These are phyloP conservation scores for Sarocladium oryzae DNA, from an alignment of 2,329 filamentous ascomycete genomes.

Conservation along the genomic window DNA sequence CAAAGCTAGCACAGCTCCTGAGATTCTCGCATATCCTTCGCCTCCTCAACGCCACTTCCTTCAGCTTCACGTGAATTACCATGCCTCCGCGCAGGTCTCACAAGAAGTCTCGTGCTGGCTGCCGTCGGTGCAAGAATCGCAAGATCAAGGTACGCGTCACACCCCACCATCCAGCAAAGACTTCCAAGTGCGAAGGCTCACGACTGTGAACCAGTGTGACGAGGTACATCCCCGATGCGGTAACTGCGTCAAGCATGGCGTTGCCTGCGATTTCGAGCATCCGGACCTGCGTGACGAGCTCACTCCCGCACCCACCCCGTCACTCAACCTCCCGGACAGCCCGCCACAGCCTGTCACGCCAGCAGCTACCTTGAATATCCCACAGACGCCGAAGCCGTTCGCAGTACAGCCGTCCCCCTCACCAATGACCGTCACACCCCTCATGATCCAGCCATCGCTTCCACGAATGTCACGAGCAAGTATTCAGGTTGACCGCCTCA, in stretches of 20 bases:
- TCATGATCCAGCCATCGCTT: conserved; percentile 24
- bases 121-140: conserved; percentile 57
- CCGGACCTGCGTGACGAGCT: conserved; percentile 41
- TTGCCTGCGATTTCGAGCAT: conserved; percentile 58
- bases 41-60: neutral
- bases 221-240: conserved; percentile 59
- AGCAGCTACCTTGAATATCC: neutral
- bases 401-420: conserved; percentile 13
- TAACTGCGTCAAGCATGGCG: conserved; percentile 62
- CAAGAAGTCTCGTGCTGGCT: conserved; percentile 64
- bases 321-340: conserved; percentile 1
- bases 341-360: conserved; percentile 4
- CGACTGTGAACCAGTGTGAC: conserved; percentile 45
- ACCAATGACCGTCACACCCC: conserved; percentile 24
- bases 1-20: neutral
- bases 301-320: conserved; percentile 19
- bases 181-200: conserved; percentile 1
- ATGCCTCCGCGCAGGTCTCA: conserved; percentile 63
- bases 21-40: neutral
- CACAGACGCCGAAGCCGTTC: neutral
- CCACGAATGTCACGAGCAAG: conserved; percentile 22
- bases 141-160: conserved; percentile 58
- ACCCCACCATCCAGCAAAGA: neutral
- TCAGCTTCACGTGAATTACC: too few relatives aligned
- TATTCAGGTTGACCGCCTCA: conserved; percentile 37